A percentile compares a stretch with the other conserved stretches of the same genome.
phyloP scores from a whole-genome alignment of 345 rosid genomes.

The Euphorbia tirucalli region DNA sequence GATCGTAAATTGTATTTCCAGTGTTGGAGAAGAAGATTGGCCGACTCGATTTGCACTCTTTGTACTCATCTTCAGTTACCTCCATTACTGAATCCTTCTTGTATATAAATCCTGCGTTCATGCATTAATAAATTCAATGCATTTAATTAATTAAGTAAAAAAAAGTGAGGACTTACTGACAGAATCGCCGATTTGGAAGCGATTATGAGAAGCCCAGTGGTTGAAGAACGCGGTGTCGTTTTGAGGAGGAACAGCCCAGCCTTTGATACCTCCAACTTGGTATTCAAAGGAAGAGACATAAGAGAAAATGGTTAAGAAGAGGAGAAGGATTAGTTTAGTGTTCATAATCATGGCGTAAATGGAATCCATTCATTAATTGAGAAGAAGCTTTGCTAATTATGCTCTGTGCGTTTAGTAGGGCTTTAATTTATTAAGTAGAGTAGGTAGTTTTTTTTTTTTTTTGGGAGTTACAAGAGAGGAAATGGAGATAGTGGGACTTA shows the following conservation, averaged over 20 bases:
- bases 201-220: conserved; percentile 72
- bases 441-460: no score
- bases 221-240: conserved; percentile 50
- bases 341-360: neutral
- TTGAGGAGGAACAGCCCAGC: conserved; percentile 60
- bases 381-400: no score
- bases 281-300: conserved; percentile 46
- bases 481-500: no score
- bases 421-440: no score
- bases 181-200: conserved; percentile 62
- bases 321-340: conserved; percentile 4
- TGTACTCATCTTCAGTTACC: conserved; percentile 49
- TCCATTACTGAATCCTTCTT: conserved; percentile 59
- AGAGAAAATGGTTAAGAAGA: conserved; percentile 23
- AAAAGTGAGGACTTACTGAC: conserved; percentile 44
- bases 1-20: conserved; percentile 51
- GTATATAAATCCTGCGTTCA: conserved; percentile 50
- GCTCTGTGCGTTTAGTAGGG: no score
- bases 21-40: conserved; percentile 57
- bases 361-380: no score
- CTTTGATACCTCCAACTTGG: no score
- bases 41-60: conserved; percentile 51
- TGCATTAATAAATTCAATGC: no score
- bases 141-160: no score
- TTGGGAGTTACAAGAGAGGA: no score